Percentiles rank a stretch among this genome's conserved stretches.
Evolutionary conservation across 140 eudicot genomes (phyloP).

Genomic region (Erigeron philadelphicus): DNA sequence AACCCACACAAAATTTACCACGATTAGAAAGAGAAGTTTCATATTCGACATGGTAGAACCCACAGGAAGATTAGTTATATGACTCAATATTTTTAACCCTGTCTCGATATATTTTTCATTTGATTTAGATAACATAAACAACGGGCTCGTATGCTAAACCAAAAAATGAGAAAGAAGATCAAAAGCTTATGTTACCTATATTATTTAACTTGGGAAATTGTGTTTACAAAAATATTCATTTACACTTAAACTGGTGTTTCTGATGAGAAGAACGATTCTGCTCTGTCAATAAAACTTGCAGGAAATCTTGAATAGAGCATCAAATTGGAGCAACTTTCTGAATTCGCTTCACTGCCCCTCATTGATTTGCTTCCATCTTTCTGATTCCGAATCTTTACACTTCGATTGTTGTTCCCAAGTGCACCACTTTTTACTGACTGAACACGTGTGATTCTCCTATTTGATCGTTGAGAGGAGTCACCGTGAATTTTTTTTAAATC

Average conservation of each 20-base stretch:
- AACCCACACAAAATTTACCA: too few species aligned
- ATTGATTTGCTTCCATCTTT: constrained; percentile 41
- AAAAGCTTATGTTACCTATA: not conserved
- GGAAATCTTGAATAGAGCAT: constrained; percentile 79
- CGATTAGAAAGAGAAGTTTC: too few species aligned
- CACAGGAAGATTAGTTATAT: too few species aligned
- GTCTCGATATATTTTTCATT: too few species aligned
- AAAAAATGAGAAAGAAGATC: not conserved
- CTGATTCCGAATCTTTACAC: constrained; percentile 45
- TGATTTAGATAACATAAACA: not conserved
- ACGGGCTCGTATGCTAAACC: not conserved
- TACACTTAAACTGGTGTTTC: constrained; percentile 35
- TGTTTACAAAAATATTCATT: constrained; percentile 18
- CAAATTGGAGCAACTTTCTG: constrained; percentile 43
- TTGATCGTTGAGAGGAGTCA: constrained; percentile 42
- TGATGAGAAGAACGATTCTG: constrained; percentile 70
- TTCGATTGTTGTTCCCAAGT: constrained; percentile 35
- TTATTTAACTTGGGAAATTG: not conserved
- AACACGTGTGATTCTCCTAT: constrained; percentile 44
- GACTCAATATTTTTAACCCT: too few species aligned
- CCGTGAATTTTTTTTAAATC: constrained; percentile 51
- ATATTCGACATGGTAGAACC: too few species aligned
- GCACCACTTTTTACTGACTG: constrained; percentile 44
- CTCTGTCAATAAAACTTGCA: constrained; percentile 53
- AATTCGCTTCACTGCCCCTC: constrained; percentile 46